A percentile compares a stretch with the other conserved stretches of the same genome.
Conservation (phyloP, 805 yeast species). For the Wickerhamomyces rabaulensis region DNA sequence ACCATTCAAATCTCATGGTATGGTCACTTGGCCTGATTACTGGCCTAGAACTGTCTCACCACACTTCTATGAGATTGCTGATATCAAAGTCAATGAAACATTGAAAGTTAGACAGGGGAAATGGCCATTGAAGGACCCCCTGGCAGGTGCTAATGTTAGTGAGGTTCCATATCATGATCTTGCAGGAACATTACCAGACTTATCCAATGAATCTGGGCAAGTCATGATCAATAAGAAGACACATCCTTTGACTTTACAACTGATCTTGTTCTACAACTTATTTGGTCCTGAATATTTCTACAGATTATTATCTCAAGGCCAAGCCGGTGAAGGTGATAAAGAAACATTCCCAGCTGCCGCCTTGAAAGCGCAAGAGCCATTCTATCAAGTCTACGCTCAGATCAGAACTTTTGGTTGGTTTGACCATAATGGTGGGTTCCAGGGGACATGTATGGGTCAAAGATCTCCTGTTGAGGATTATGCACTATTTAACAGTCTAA, state of each 20-base stretch:
- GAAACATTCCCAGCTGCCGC: conserved; percentile 75
- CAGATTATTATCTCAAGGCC: conserved; percentile 63
- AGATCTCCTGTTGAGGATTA: conserved; percentile 63
- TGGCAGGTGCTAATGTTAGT: conserved; percentile 10
- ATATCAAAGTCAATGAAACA: conserved; percentile 27
- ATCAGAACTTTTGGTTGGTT: conserved; percentile 24
- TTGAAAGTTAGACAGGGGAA: conserved; percentile 17
- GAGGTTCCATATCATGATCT: conserved; percentile 52
- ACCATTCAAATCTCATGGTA: conserved; percentile 43
- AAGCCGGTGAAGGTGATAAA: conserved; percentile 78
- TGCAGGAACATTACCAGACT: conserved; percentile 60
- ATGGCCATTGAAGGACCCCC: conserved; percentile 15
- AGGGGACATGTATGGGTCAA: conserved; percentile 79
- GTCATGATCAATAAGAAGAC: conserved; percentile 52
- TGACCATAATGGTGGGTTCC: conserved; percentile 32
- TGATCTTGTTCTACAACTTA: conserved; percentile 60
- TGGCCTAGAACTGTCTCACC: conserved; percentile 72
- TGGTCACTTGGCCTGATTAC: conserved; percentile 72
- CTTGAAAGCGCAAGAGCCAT: conserved; percentile 22
- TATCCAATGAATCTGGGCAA: conserved; percentile 69
- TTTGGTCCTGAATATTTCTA: conserved; percentile 65
- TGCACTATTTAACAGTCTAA: conserved; percentile 6
- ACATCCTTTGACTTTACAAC: conserved; percentile 53
- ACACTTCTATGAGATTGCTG: conserved; percentile 48
- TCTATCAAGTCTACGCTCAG: conserved; percentile 42